phyloP scores from a whole-genome alignment of 140 eudicot genomes.

The Oenanthe javanica region DNA sequence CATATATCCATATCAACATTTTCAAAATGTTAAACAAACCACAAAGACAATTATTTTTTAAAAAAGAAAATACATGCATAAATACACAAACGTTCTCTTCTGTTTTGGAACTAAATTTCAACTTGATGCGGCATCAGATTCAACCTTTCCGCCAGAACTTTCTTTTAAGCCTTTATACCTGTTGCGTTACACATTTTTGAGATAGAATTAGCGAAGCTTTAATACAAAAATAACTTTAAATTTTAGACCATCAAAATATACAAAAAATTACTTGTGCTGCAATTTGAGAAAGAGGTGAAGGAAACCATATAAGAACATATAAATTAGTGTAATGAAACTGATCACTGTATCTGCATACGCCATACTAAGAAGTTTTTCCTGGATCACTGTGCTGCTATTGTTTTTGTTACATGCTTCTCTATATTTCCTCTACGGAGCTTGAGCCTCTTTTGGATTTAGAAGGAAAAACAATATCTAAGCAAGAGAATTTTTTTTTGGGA shows the following conservation, averaged over 20 bases:
- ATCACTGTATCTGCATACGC: not conserved
- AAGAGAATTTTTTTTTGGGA: not conserved
- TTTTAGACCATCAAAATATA: not conserved
- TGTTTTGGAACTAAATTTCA: constrained; percentile 5
- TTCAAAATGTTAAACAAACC: not conserved
- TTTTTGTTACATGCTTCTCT: not conserved
- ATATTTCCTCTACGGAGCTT: not conserved
- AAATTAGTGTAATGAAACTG: not conserved
- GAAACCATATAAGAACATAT: not conserved
- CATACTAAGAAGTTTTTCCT: not conserved
- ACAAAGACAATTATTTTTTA: not conserved
- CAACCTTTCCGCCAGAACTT: constrained; percentile 2
- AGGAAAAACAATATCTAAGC: not conserved
- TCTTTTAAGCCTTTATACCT: not conserved
- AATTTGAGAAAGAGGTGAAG: not conserved
- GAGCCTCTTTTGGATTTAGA: not conserved
- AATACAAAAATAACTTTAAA: not conserved
- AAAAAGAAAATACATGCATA: not conserved
- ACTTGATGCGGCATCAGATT: not conserved
- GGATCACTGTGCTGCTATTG: not conserved
- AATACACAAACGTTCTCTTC: not conserved
- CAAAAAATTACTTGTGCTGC: not conserved
- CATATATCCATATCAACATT: not conserved
- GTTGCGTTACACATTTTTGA: not conserved
- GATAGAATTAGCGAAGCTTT: not conserved